Conservation (phyloP, 441 rosid species). For the Viola pubescens region DNA sequence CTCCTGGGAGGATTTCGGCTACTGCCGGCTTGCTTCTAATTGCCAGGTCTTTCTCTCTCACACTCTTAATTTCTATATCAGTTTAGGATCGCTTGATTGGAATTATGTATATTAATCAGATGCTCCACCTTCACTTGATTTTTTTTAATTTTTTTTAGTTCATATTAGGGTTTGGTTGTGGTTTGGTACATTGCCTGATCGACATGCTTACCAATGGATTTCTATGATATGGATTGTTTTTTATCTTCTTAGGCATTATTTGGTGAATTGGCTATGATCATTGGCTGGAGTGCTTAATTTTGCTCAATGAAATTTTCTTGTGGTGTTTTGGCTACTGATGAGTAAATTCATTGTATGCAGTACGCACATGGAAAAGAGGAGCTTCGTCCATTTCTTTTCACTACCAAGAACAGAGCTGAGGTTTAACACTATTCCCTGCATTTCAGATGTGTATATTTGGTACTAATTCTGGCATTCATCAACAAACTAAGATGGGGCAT, state of each 20-base stretch:
- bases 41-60: conserved; percentile 35
- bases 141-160: background rate
- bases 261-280: background rate
- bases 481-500: background rate
- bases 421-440: conserved; percentile 13
- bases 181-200: background rate
- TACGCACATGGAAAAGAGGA: conserved; percentile 42
- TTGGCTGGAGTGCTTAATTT: background rate
- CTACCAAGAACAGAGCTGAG: conserved; percentile 28
- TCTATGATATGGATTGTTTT: background rate
- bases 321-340: background rate
- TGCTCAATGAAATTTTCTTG: background rate
- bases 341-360: conserved; percentile 17
- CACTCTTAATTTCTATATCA: background rate
- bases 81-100: background rate
- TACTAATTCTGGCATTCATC: background rate
- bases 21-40: conserved; percentile 32
- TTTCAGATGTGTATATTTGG: conserved; percentile 1
- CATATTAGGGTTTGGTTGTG: background rate
- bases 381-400: conserved; percentile 20
- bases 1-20: conserved; percentile 38
- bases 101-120: background rate
- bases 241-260: background rate
- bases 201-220: background rate
- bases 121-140: background rate